Evolutionary conservation across 371 early-diverging fungal species (phyloP).

Genomic region (Mortierella sp.): DNA sequence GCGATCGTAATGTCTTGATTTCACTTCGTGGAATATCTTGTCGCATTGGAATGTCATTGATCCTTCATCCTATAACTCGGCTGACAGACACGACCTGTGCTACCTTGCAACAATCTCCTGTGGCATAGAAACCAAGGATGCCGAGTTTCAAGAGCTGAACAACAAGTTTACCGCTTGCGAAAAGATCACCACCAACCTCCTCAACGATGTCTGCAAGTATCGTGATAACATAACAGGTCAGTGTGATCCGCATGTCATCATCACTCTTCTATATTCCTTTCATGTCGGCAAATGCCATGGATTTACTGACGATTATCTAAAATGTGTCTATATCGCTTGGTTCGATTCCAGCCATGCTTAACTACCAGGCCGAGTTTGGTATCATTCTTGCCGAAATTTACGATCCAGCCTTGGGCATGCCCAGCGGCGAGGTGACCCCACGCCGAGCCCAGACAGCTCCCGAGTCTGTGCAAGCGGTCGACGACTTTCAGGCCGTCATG

Average conservation of each 20-base stretch:
- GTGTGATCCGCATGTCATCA: background rate
- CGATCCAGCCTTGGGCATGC: slow-evolving; percentile 53
- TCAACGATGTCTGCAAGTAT: slow-evolving; percentile 77
- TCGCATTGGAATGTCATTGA: background rate
- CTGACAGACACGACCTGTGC: background rate
- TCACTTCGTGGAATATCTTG: background rate
- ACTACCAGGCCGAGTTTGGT: slow-evolving; percentile 79
- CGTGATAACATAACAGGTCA: slow-evolving; percentile 78
- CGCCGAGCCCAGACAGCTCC: slow-evolving; percentile 66
- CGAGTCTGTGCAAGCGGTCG: slow-evolving; percentile 68
- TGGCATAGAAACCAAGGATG: slow-evolving; percentile 72
- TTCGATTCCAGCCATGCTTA: slow-evolving; percentile 74
- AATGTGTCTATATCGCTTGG: no score
- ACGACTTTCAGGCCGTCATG: slow-evolving; percentile 74
- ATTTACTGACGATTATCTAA: no score
- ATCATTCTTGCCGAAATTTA: slow-evolving; percentile 71
- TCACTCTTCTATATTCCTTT: background rate
- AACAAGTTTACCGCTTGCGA: slow-evolving; percentile 70
- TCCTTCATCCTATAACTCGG: background rate
- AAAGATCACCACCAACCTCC: slow-evolving; percentile 64
- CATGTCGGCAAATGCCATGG: no score
- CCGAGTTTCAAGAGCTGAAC: slow-evolving; percentile 73
- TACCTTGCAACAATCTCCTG: background rate
- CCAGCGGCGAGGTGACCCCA: slow-evolving; percentile 56
- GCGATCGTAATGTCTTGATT: slow-evolving; percentile 28